Evolutionary conservation across 2,329 filamentous ascomycete genomes (phyloP).

Genomic region (Alternaria incomplexa): DNA sequence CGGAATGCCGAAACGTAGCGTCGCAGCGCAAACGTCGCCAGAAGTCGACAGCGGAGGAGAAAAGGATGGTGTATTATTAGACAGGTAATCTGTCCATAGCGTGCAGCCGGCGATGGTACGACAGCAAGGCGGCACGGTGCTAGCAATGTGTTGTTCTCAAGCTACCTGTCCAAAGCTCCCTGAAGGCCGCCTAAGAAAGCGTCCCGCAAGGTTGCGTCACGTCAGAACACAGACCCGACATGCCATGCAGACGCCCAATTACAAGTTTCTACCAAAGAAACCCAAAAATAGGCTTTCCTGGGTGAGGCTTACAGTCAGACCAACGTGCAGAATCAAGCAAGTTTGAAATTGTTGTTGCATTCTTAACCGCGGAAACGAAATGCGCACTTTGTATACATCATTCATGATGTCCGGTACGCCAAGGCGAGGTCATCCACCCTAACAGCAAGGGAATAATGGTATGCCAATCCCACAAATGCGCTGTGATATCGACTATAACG

Average conservation of each 20-base stretch:
- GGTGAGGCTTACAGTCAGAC: background rate
- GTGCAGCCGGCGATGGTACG: background rate
- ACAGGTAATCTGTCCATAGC: slow-evolving; percentile 1
- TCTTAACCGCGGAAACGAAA: slow-evolving; percentile 4
- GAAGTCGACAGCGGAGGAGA: background rate
- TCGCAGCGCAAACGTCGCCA: slow-evolving; percentile 9
- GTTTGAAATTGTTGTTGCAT: slow-evolving; percentile 15
- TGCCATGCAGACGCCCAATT: background rate
- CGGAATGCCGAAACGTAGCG: slow-evolving; percentile 19
- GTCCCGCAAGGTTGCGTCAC: slow-evolving; percentile 2
- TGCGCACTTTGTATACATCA: slow-evolving; percentile 42
- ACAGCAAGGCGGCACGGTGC: slow-evolving; percentile 6
- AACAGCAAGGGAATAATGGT: slow-evolving; percentile 40
- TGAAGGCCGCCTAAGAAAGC: slow-evolving; percentile 13
- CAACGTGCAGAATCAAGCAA: background rate
- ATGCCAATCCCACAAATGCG: slow-evolving; percentile 41
- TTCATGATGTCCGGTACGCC: slow-evolving; percentile 40
- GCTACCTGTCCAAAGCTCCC: slow-evolving; percentile 34
- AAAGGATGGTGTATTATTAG: background rate
- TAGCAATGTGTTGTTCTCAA: slow-evolving; percentile 30
- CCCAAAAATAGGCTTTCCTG: background rate
- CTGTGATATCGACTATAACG: slow-evolving; percentile 47
- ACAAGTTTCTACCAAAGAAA: background rate
- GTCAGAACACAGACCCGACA: background rate
- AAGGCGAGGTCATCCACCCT: slow-evolving; percentile 38